Evolutionary conservation across 257 asterid genomes (phyloP).

Genomic region (Lithospermum erythrorhizon): DNA sequence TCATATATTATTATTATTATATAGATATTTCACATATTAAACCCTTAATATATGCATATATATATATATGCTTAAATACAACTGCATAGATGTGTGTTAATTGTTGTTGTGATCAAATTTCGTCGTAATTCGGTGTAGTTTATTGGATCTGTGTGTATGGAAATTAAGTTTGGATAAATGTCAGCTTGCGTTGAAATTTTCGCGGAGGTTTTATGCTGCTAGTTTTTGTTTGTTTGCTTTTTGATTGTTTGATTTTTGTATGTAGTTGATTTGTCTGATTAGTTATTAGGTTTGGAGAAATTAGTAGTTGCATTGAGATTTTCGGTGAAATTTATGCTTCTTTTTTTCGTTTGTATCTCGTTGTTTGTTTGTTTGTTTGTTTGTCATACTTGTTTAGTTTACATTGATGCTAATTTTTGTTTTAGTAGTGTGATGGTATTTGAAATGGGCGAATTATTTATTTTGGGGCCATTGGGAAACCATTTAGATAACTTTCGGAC

Average conservation of each 20-base stretch:
- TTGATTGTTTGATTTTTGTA: too few relatives aligned
- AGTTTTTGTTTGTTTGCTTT: neutral
- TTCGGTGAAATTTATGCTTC: too few relatives aligned
- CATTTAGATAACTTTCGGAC: too few relatives aligned
- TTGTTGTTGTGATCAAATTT: slow-evolving; percentile 7
- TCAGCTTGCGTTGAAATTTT: slow-evolving; percentile 50
- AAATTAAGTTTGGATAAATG: slow-evolving; percentile 33
- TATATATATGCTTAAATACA: neutral
- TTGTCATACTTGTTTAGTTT: slow-evolving; percentile 1
- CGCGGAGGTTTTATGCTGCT: slow-evolving; percentile 37
- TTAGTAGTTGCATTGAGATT: too few relatives aligned
- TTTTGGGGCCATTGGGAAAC: too few relatives aligned
- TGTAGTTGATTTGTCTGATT: too few relatives aligned
- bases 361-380: neutral
- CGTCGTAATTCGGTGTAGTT: slow-evolving; percentile 21
- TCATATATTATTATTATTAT: neutral
- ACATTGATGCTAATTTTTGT: neutral
- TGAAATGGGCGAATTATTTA: too few relatives aligned
- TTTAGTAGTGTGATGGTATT: slow-evolving; percentile 3
- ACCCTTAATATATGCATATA: neutral
- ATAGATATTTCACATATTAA: neutral
- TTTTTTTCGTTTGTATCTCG: too few relatives aligned
- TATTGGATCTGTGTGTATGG: slow-evolving; percentile 51
- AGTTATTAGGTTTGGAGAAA: too few relatives aligned
- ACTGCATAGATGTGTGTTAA: neutral